Evolutionary conservation across 73 alveolate genomes (phyloP).

Genomic region (Uronychia binucleata): DNA sequence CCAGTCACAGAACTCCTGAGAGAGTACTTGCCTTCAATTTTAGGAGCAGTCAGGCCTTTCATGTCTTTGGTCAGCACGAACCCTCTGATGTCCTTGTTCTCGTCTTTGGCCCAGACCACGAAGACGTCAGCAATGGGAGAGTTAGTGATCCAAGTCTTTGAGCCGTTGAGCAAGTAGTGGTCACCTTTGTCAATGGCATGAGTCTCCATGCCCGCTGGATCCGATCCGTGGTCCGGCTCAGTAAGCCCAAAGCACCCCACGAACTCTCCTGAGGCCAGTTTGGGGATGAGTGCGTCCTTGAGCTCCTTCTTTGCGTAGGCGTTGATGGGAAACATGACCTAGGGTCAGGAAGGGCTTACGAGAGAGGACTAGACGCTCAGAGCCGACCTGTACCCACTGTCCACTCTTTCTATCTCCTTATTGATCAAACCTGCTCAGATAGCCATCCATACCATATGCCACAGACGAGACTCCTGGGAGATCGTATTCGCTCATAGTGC

Average conservation of each 20-base stretch:
- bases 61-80: constrained; percentile 81
- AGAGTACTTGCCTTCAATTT: constrained; percentile 91
- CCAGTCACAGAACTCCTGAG: constrained; percentile 93
- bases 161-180: constrained; percentile 86
- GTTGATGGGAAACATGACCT: constrained; percentile 80
- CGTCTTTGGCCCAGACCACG: constrained; percentile 89
- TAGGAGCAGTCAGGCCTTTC: constrained; percentile 94
- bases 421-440: constrained; percentile 47
- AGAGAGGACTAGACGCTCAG: constrained; percentile 86
- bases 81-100: constrained; percentile 82
- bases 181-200: constrained; percentile 78
- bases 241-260: constrained; percentile 96
- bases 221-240: constrained; percentile 96
- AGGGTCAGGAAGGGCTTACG: constrained; percentile 8
- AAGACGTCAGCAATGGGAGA: constrained; percentile 95
- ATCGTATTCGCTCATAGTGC: constrained; percentile 70
- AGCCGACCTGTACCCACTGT: constrained; percentile 90
- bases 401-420: constrained; percentile 87
- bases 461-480: constrained; percentile 91
- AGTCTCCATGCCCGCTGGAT: constrained; percentile 87
- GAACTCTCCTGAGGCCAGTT: constrained; percentile 90
- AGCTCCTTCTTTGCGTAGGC: constrained; percentile 67
- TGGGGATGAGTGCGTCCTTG: constrained; percentile 82
- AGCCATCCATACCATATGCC: constrained; percentile 75
- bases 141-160: constrained; percentile 94